These are phyloP conservation scores for Sarocladiaceae sp. DNA, from an alignment of 2,329 filamentous ascomycete genomes.

Conservation along the genomic window DNA sequence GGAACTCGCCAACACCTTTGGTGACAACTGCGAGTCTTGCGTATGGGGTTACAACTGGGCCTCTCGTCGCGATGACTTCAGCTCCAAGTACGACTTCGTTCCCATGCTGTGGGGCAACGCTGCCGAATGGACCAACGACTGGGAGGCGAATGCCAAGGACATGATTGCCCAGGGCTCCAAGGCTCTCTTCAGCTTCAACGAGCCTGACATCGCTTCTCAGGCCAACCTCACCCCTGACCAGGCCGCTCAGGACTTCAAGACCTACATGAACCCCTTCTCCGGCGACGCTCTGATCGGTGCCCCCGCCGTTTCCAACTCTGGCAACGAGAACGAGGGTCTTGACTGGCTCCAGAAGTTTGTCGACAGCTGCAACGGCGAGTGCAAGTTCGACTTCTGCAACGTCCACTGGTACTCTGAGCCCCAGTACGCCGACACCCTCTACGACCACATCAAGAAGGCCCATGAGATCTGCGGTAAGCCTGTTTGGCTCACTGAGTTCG, in stretches of 20 bases:
- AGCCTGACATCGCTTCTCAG: conserved; percentile 58
- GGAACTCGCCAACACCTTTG: conserved; percentile 45
- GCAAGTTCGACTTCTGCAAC: conserved; percentile 53
- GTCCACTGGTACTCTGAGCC: conserved; percentile 58
- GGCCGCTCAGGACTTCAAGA: conserved; percentile 42
- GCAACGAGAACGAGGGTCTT: conserved; percentile 41
- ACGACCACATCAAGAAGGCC: conserved; percentile 44
- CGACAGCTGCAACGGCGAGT: conserved; percentile 39
- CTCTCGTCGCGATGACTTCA: conserved; percentile 33
- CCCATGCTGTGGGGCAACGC: conserved; percentile 60
- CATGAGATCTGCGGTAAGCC: conserved; percentile 40
- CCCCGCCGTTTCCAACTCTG: conserved; percentile 58
- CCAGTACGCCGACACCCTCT: conserved; percentile 42
- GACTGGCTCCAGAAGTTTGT: conserved; percentile 51
- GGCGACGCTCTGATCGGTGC: conserved; percentile 48
- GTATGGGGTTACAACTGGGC: conserved; percentile 68
- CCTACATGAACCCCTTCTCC: conserved; percentile 48
- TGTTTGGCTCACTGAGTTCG: conserved; percentile 62
- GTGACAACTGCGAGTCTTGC: conserved; percentile 31
- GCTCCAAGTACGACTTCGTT: conserved; percentile 36
- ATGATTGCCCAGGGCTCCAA: conserved; percentile 49
- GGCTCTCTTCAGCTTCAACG: conserved; percentile 63
- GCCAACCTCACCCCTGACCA: conserved; percentile 46
- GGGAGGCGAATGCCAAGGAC: conserved; percentile 41
- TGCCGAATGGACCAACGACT: conserved; percentile 37